phyloP scores from a whole-genome alignment of 2,329 filamentous ascomycete genomes.

The Rutstroemia sp. region DNA sequence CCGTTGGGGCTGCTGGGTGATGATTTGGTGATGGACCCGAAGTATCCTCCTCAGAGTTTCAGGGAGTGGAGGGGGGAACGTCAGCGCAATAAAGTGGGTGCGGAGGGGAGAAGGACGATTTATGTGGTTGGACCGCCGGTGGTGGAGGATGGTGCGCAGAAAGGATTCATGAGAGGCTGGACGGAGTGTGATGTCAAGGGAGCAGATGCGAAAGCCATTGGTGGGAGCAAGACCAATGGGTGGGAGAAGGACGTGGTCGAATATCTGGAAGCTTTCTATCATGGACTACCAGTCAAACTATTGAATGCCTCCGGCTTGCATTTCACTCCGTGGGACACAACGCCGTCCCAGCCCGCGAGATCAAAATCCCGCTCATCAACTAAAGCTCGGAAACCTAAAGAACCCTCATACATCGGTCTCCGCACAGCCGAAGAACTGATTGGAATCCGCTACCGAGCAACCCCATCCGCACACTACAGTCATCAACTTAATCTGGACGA shows the following conservation, averaged over 20 bases:
- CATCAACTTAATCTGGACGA: constrained; percentile 25
- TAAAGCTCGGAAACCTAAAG: background rate
- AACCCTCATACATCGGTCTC: background rate
- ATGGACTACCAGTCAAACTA: constrained; percentile 21
- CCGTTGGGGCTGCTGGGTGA: constrained; percentile 22
- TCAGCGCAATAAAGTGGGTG: constrained; percentile 17
- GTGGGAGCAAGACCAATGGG: background rate
- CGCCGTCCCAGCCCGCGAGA: background rate
- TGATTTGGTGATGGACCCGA: constrained; percentile 19
- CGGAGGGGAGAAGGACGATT: constrained; percentile 13
- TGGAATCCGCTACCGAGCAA: constrained; percentile 20
- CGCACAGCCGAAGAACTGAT: constrained; percentile 5
- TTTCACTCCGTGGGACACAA: constrained; percentile 14
- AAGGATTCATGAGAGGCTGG: constrained; percentile 11
- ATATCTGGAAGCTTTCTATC: constrained; percentile 24
- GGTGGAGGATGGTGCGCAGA: background rate
- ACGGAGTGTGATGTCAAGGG: constrained; percentile 5
- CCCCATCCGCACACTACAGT: constrained; percentile 13
- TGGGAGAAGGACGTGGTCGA: constrained; percentile 13
- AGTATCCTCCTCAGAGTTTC: constrained; percentile 18
- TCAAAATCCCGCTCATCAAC: background rate
- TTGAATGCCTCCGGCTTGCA: constrained; percentile 9
- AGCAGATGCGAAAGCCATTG: constrained; percentile 10
- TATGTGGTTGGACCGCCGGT: constrained; percentile 21
- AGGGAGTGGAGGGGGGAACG: constrained; percentile 16